These are phyloP conservation scores for Leptographium lundbergii DNA, from an alignment of 2,329 filamentous ascomycete genomes.

Conservation along the genomic window DNA sequence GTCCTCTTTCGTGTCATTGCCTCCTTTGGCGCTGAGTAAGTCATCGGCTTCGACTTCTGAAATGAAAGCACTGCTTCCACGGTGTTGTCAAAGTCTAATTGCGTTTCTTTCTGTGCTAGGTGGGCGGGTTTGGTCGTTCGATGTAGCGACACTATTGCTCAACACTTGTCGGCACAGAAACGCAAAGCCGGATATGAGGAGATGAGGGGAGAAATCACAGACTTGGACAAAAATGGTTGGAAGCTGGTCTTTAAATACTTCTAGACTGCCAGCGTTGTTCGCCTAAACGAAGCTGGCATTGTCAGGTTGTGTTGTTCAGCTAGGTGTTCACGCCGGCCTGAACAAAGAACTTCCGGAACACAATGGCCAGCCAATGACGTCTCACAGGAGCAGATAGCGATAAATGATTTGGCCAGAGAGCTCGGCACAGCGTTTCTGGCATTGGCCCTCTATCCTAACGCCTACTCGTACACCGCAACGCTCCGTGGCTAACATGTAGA, in stretches of 20 bases:
- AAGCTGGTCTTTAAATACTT: neutral
- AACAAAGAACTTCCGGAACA: neutral
- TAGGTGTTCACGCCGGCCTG: neutral
- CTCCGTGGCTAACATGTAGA: neutral
- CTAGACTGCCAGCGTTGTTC: neutral
- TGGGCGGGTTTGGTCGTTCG: neutral
- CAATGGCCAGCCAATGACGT: neutral
- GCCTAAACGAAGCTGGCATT: neutral
- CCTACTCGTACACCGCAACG: conserved; percentile 15
- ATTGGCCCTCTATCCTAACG: conserved; percentile 10
- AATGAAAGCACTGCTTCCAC: neutral
- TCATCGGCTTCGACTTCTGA: neutral
- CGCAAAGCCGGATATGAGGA: neutral
- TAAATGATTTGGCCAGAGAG: neutral
- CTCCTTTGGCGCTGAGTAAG: neutral
- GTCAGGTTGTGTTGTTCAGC: neutral
- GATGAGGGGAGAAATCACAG: neutral
- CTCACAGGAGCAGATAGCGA: neutral
- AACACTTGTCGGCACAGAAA: neutral
- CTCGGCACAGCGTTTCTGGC: neutral
- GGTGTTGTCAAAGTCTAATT: neutral
- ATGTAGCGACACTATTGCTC: neutral
- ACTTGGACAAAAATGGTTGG: too few species aligned
- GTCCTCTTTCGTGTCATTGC: neutral
- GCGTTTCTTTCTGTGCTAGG: neutral